These are phyloP conservation scores for Pseudogymnoascus sp. DNA, from an alignment of 2,329 filamentous ascomycete species.

Conservation along the genomic window DNA sequence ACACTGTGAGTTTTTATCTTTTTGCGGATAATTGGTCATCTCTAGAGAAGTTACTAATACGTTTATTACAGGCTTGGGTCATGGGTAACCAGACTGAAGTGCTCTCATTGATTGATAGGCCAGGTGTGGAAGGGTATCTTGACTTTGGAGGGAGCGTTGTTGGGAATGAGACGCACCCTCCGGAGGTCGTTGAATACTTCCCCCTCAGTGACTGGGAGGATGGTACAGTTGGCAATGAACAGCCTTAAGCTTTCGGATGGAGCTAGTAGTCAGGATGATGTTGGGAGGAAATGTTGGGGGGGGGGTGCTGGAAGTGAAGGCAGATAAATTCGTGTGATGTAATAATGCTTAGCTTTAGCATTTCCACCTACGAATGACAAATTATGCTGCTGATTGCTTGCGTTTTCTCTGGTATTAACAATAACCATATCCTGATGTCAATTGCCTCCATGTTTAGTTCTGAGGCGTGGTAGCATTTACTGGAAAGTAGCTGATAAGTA, in stretches of 20 bases:
- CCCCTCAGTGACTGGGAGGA: neutral
- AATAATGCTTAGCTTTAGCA: neutral
- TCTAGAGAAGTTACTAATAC: neutral
- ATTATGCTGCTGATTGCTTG: neutral
- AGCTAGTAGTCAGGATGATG: neutral
- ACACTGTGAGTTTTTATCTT: conserved; percentile 17
- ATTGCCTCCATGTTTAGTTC: neutral
- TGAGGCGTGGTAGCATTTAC: neutral
- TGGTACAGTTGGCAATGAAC: neutral
- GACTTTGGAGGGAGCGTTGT: conserved; percentile 25
- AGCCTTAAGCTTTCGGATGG: neutral
- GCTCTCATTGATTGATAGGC: conserved; percentile 16
- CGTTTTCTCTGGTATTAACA: neutral
- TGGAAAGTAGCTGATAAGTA: too few relatives aligned
- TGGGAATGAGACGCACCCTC: conserved; percentile 24
- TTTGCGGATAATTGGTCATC: neutral
- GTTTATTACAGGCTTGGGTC: conserved; percentile 23
- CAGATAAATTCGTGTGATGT: neutral
- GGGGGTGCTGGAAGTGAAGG: neutral
- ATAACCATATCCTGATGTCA: neutral
- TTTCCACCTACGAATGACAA: neutral
- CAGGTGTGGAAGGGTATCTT: conserved; percentile 27
- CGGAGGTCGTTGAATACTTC: conserved; percentile 16
- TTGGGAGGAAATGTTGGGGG: neutral
- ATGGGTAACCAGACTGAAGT: conserved; percentile 26